Base-by-base conservation (phyloP, 2,329 filamentous ascomycete genomes). In the Aspergillus novoparasiticus region DNA sequence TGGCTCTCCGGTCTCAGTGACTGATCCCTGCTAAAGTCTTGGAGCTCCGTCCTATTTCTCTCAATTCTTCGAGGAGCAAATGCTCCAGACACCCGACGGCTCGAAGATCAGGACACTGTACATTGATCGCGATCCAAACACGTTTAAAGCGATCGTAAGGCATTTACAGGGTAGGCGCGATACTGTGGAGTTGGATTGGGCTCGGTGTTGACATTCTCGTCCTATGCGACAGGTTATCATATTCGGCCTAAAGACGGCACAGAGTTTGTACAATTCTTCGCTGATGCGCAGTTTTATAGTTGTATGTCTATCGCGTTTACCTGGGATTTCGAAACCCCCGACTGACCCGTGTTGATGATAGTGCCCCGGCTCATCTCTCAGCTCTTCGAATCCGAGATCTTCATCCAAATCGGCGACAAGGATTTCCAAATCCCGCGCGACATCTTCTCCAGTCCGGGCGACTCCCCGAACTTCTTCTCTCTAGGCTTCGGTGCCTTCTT, bases 31-130 rank as follows among this genome's bases (percentile, higher is more conserved):
- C 83, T 87, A 78, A 87, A 75, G 73, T 79, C 77, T 75, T 81
- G 83, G 80, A 96, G 94, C 93, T 73, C 94, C 94, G 63, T 97
- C 94, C 57, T 97, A 97, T 78, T 97, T 98, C 80, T 96, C 94
- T 23, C 90, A 93, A 70, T 97, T 95, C 81, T 98, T 98, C 78
- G 85, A 89, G 69, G 91, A 92, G 71, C 94, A 97, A 79, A 79
- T 97, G 46, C 85, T 86, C 62, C 80, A 83, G 69, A 89, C 86
- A 56, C 85, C 86, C 54, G 84, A 85, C 61, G 86, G 86, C 60
- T 78, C 79, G 48, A 82, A 80, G 59, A 79, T 96, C 63, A 89
- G 90, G 68, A 97, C 94, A 0, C 84, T 98, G 8, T 97, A 97
- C 79, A 97, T 98, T 73, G 94, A 98, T 78, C 90, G 94, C 65